These are phyloP conservation scores for Colletotrichum chlorophyti DNA, from an alignment of 2,329 filamentous ascomycete genomes.

Conservation along the genomic window DNA sequence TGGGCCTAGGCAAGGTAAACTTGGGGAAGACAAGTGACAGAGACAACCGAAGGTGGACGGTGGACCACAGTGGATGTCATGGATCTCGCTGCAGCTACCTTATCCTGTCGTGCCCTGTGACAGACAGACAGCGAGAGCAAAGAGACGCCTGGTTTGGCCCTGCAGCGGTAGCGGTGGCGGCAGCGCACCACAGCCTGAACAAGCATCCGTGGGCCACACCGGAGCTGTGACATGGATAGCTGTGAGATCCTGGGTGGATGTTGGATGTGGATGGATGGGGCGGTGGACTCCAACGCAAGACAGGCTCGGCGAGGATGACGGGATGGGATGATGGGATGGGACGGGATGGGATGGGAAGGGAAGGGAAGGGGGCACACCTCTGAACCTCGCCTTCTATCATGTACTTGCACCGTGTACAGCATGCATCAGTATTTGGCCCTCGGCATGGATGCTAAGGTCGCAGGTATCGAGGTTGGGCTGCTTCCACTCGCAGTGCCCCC, in stretches of 20 bases:
- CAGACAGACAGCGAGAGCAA: background rate
- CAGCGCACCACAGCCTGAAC: conserved; percentile 4
- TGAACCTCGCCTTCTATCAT: no score
- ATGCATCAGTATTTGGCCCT: no score
- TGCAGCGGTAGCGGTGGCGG: conserved; percentile 2
- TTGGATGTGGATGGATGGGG: background rate
- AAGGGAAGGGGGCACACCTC: background rate
- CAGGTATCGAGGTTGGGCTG: no score
- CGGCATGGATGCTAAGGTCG: no score
- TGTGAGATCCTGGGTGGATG: background rate
- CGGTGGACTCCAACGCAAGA: background rate
- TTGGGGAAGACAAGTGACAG: background rate
- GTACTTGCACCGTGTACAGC: no score
- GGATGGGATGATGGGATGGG: background rate
- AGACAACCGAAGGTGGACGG: conserved; percentile 4
- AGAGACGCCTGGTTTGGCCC: background rate
- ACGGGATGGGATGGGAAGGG: conserved; percentile 4
- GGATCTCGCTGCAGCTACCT: conserved; percentile 8
- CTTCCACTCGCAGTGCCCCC: no score
- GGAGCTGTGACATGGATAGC: background rate
- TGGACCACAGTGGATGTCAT: conserved; percentile 21
- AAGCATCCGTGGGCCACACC: conserved; percentile 5
- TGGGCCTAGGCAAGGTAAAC: background rate
- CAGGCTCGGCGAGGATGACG: background rate
- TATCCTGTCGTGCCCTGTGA: background rate